Percentiles rank a stretch among this genome's conserved stretches.
These are phyloP conservation scores for Stachybotrys chlorohalonatus DNA, from an alignment of 2,329 filamentous ascomycete genomes.

Conservation along the genomic window DNA sequence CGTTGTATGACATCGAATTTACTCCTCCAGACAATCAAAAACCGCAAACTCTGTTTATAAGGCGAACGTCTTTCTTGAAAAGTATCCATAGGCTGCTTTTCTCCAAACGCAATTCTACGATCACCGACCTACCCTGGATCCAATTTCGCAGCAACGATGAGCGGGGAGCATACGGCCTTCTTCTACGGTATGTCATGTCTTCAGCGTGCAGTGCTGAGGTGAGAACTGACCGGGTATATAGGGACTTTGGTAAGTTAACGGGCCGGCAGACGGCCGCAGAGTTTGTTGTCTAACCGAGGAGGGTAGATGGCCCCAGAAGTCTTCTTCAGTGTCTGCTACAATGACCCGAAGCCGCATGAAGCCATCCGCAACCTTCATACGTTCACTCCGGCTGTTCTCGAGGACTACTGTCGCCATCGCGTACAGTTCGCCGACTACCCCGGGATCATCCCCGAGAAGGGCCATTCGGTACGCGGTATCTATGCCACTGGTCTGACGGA, in stretches of 20 bases:
- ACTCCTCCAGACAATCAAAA: no score
- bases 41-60: no score
- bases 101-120: no score
- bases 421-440: constrained; percentile 71
- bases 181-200: constrained; percentile 41
- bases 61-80: not conserved
- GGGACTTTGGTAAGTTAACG: constrained; percentile 6
- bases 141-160: constrained; percentile 17
- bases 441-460: constrained; percentile 53
- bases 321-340: constrained; percentile 77
- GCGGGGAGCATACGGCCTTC: constrained; percentile 38
- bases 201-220: not conserved
- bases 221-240: not conserved
- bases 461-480: constrained; percentile 60
- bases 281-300: no score
- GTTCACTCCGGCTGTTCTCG: constrained; percentile 67
- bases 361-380: constrained; percentile 46
- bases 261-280: not conserved
- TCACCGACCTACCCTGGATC: not conserved
- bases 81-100: not conserved
- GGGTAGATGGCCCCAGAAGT: constrained; percentile 71
- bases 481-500: constrained; percentile 71
- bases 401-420: constrained; percentile 60
- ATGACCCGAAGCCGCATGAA: constrained; percentile 37
- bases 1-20: no score